Evolutionary conservation across 2,329 filamentous ascomycete species (phyloP).

Genomic region (Diplodia seriata): DNA sequence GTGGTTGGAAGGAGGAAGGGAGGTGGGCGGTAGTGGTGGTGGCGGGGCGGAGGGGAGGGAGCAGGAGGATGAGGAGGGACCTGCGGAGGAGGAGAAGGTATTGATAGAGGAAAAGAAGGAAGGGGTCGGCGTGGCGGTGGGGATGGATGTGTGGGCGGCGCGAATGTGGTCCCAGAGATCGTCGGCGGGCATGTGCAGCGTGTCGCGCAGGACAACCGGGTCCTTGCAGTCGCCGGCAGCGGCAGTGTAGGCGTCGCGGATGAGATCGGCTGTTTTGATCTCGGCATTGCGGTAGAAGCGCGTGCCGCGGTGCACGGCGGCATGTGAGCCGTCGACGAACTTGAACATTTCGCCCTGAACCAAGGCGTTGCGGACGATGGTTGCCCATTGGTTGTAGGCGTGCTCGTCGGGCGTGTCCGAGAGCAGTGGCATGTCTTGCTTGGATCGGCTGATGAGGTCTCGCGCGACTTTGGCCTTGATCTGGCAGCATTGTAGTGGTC

Average conservation of each 20-base stretch:
- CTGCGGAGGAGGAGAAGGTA: not conserved
- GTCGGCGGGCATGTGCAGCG: not conserved
- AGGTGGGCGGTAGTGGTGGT: not conserved
- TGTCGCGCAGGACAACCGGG: not conserved
- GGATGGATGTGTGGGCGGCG: constrained; percentile 6
- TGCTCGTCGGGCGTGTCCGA: not conserved
- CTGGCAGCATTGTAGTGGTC: constrained; percentile 1
- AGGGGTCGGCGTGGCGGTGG: not conserved
- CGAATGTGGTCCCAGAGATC: constrained; percentile 19
- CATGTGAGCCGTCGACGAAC: constrained; percentile 17
- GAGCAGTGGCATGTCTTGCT: not conserved
- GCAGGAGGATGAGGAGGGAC: not conserved
- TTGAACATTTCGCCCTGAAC: not conserved
- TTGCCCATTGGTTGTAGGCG: constrained; percentile 10
- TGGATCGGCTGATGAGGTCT: not conserved
- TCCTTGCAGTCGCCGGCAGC: not conserved
- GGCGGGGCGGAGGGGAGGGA: not conserved
- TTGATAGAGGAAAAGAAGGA: not conserved
- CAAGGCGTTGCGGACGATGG: constrained; percentile 12
- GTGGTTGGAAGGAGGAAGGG: not conserved
- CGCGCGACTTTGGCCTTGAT: not conserved
- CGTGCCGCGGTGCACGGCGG: not conserved
- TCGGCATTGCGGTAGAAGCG: constrained; percentile 14
- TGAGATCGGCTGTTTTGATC: constrained; percentile 6
- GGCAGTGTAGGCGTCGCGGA: constrained; percentile 10